Evolutionary conservation across 2,329 filamentous ascomycete species (phyloP), one percentile per base, ranked within the genome.

Genomic region (Fusarium sp.): DNA sequence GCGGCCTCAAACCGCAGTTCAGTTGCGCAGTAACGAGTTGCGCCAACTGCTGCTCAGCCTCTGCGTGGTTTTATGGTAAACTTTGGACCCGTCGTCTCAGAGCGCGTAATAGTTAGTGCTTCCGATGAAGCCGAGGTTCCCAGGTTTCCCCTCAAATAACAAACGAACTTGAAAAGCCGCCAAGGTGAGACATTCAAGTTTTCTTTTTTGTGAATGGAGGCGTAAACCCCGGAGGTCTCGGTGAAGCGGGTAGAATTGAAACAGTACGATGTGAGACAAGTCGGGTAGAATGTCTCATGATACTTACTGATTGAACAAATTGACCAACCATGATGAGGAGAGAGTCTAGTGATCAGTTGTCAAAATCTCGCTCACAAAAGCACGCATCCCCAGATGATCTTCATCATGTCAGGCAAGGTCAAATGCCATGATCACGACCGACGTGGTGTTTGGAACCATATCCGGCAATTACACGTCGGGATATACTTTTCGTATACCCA

Each of bases 401-500:
- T 41, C 14, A 35, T 13, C 18, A 27, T 23, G 20, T 14, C 43
- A 25, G 43, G 13, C 43, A 74, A 58, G 25, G 8, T 9, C 50
- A 68, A 65, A 58, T 68, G 23, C 23, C 43, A 48, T 48, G 9
- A 57, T 64, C 56, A 41, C 64, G 57, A 59, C 56, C 13, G 18
- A 27, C 25, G 25, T 27, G 25, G 5, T 20, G 34, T 27, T 18
- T 73, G 61, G 61, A 50, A 59, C 34, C 23, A 62, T 50, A 41
- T 64, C 61, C 71, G 65, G 68, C 58, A 76, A 70, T 71, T 67
- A 67, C 56, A 67, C 64, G 64, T 72, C 52, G 56, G 62, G 60
- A 66, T 71, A 73, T 68, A 69, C 64, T 57, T 68, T 52, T 56
- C 59, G 65, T 54, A 70, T 71, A 68, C 62, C 74, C 70, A 76